Evolutionary conservation across 2,329 filamentous ascomycete genomes (phyloP).

Genomic region (Nothophaeocryptopus gaeumannii): DNA sequence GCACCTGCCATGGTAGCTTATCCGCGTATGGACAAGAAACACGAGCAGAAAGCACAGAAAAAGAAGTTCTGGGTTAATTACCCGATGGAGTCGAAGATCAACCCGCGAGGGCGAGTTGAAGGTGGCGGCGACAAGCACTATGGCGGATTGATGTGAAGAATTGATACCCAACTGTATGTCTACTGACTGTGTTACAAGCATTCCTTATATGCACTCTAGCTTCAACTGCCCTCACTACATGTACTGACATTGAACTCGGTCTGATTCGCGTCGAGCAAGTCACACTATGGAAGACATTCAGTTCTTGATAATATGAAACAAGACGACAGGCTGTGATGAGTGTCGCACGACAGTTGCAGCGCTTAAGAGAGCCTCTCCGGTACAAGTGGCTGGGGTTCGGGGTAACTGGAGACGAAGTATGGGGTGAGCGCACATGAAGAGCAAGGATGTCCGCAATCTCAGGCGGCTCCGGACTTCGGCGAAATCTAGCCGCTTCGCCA

Average conservation of each 20-base stretch:
- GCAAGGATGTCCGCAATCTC: slow-evolving; percentile 2
- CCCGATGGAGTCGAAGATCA: slow-evolving; percentile 9
- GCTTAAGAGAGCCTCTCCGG: not conserved
- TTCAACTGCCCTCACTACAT: too few relatives aligned
- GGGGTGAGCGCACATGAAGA: not conserved
- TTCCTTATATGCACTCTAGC: too few relatives aligned
- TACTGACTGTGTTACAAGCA: too few relatives aligned
- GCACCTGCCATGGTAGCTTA: slow-evolving; percentile 17
- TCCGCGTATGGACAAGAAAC: slow-evolving; percentile 11
- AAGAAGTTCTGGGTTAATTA: slow-evolving; percentile 16
- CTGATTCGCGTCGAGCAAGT: too few relatives aligned
- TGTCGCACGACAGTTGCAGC: not conserved
- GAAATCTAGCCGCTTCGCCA: not conserved
- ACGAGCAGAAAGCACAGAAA: slow-evolving; percentile 15
- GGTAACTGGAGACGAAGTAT: slow-evolving; percentile 2
- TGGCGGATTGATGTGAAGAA: slow-evolving; percentile 12
- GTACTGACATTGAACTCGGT: too few relatives aligned
- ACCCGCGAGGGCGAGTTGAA: slow-evolving; percentile 4
- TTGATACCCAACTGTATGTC: too few relatives aligned
- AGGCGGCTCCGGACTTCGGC: not conserved
- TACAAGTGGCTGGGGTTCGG: not conserved
- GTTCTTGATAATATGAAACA: too few relatives aligned
- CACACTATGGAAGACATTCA: too few relatives aligned
- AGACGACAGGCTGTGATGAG: too few relatives aligned
- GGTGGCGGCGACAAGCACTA: slow-evolving; percentile 7